Conservation (phyloP, 371 early-diverging fungal species). For the Nematocida sp. region DNA sequence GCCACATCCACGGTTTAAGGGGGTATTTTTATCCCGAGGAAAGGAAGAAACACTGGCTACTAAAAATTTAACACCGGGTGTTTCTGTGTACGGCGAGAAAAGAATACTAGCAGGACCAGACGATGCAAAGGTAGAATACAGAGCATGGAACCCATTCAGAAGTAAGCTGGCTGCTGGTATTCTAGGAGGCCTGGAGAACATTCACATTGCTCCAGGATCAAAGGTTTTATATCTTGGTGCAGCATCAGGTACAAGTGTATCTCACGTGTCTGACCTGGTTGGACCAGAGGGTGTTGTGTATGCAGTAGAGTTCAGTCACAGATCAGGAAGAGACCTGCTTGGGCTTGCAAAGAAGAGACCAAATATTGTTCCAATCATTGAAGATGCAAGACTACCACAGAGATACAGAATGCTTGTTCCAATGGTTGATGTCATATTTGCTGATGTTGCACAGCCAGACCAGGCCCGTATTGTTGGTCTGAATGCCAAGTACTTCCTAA, state of each 20-base stretch:
- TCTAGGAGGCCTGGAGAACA: conserved; percentile 93
- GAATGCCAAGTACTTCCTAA: conserved; percentile 96
- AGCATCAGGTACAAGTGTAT: conserved; percentile 95
- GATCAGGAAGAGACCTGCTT: conserved; percentile 97
- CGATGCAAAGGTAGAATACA: conserved; percentile 93
- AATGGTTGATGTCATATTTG: conserved; percentile 98
- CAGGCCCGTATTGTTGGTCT: conserved; percentile 98
- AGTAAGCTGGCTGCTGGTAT: conserved; percentile 98
- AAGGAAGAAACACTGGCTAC: conserved; percentile 98
- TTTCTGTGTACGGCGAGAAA: conserved; percentile 97
- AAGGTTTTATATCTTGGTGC: conserved; percentile 98
- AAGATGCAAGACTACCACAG: conserved; percentile 98
- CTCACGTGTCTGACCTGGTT: conserved; percentile 98
- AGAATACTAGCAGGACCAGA: conserved; percentile 85
- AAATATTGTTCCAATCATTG: conserved; percentile 98
- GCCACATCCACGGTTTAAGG: conserved; percentile 92
- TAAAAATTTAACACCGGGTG: conserved; percentile 94
- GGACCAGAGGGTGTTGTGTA: conserved; percentile 86
- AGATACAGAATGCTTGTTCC: conserved; percentile 99
- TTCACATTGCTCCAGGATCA: conserved; percentile 89
- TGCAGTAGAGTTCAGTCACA: conserved; percentile 99
- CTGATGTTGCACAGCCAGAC: conserved; percentile 99
- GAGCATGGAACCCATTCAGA: conserved; percentile 99
- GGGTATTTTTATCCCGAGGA: conserved; percentile 91
- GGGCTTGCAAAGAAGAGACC: conserved; percentile 99